Conservation (phyloP, 371 early-diverging fungal species). For the Fennellomyces sp. region DNA sequence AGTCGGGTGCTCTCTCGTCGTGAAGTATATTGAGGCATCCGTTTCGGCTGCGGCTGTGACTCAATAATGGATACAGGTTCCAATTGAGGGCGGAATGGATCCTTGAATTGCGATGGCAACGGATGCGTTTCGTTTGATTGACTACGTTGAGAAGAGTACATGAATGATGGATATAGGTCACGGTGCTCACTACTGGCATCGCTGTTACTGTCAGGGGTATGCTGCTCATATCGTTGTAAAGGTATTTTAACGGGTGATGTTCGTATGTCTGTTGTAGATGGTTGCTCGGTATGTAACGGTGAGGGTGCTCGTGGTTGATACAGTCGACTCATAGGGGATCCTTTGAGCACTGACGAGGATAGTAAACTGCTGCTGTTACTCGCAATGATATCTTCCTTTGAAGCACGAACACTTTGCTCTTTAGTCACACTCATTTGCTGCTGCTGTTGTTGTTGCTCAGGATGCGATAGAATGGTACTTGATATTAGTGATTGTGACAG, state of each 20-base stretch:
- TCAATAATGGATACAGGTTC: background rate
- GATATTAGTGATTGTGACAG: conserved; percentile 18
- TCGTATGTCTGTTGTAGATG: background rate
- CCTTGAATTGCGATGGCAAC: background rate
- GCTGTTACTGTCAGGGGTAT: background rate
- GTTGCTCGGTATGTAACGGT: background rate
- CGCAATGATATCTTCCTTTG: background rate
- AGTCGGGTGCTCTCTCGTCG: background rate
- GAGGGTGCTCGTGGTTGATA: conserved; percentile 35
- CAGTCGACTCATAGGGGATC: conserved; percentile 34
- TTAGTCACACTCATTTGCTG: conserved; percentile 1
- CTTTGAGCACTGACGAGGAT: conserved; percentile 13
- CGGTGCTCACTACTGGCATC: background rate
- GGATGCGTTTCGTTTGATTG: no score
- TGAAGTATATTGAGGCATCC: background rate
- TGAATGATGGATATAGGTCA: background rate
- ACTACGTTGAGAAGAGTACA: background rate
- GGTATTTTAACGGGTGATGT: background rate
- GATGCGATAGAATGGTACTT: conserved; percentile 8
- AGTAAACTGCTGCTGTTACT: background rate
- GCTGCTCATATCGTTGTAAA: background rate
- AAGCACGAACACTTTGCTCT: background rate
- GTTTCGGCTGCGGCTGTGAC: background rate
- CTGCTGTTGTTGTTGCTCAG: conserved; percentile 1
- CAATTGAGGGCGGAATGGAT: background rate